These are phyloP conservation scores for Yamadazyma friedrichii DNA, from an alignment of 1,139 yeast genomes.

Conservation along the genomic window DNA sequence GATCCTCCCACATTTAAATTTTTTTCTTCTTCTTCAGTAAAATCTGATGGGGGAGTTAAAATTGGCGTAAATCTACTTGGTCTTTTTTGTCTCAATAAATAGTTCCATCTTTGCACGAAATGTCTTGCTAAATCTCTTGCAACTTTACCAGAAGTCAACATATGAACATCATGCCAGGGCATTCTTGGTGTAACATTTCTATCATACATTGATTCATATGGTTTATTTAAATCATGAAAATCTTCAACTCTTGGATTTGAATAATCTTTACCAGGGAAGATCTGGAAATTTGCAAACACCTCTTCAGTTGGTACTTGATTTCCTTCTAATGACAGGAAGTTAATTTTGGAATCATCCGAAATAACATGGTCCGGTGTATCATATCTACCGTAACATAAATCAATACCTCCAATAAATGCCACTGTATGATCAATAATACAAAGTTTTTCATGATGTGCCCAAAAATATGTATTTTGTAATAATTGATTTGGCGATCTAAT, in stretches of 20 bases:
- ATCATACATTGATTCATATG: slow-evolving; percentile 92
- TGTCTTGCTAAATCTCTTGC: slow-evolving; percentile 93
- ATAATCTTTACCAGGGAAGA: slow-evolving; percentile 96
- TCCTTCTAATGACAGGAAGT: slow-evolving; percentile 34
- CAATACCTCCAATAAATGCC: slow-evolving; percentile 94
- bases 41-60: slow-evolving; percentile 88
- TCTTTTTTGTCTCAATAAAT: slow-evolving; percentile 83
- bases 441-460: slow-evolving; percentile 99
- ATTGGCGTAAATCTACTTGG: slow-evolving; percentile 94
- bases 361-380: slow-evolving; percentile 96
- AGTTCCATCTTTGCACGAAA: slow-evolving; percentile 98
- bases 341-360: slow-evolving; percentile 62
- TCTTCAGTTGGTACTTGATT: slow-evolving; percentile 33
- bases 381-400: slow-evolving; percentile 90
- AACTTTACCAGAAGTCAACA: slow-evolving; percentile 93
- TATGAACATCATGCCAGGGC: slow-evolving; percentile 99
- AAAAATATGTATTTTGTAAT: slow-evolving; percentile 87
- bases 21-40: slow-evolving; percentile 67
- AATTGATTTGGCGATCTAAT: slow-evolving; percentile 95
- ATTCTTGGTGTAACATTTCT: slow-evolving; percentile 79
- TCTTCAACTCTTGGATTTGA: slow-evolving; percentile 94
- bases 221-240: slow-evolving; percentile 75
- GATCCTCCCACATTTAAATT: slow-evolving; percentile 72
- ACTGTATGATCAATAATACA: slow-evolving; percentile 84
- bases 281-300: slow-evolving; percentile 51